Evolutionary conservation across 2,329 filamentous ascomycete genomes (phyloP).

Genomic region (Microdochium bolleyi): DNA sequence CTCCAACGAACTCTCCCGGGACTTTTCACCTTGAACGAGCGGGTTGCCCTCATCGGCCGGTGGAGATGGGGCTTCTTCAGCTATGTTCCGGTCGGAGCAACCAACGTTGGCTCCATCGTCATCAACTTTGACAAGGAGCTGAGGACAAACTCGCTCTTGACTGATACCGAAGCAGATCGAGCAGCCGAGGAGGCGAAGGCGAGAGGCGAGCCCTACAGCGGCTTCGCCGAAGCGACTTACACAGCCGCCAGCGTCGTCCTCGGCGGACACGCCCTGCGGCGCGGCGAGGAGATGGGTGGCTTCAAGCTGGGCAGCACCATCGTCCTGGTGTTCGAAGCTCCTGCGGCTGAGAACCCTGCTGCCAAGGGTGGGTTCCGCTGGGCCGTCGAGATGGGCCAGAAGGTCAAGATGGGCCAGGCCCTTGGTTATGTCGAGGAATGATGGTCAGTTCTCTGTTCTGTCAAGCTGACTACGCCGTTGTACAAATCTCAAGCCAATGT

Average conservation of each 20-base stretch:
- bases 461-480: no score
- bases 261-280: conserved; percentile 71
- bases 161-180: conserved; percentile 83
- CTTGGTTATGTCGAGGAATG: conserved; percentile 63
- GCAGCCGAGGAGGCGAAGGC: conserved; percentile 72
- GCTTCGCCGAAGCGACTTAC: conserved; percentile 90
- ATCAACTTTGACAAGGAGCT: conserved; percentile 96
- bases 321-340: conserved; percentile 93
- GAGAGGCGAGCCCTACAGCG: conserved; percentile 76
- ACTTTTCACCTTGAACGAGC: conserved; percentile 93
- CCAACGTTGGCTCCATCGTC: conserved; percentile 93
- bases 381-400: conserved; percentile 80
- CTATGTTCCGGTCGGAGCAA: conserved; percentile 91
- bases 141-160: conserved; percentile 83
- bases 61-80: conserved; percentile 98
- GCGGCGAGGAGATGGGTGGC: conserved; percentile 96
- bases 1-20: conserved; percentile 87
- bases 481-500: no score
- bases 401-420: conserved; percentile 80
- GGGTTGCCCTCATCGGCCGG: conserved; percentile 83
- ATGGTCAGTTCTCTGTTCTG: neutral
- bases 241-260: conserved; percentile 68
- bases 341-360: conserved; percentile 53
- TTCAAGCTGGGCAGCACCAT: conserved; percentile 94
- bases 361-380: conserved; percentile 71